Base-by-base conservation (phyloP, 2,329 filamentous ascomycete species). In the Peltaster fructicola region DNA sequence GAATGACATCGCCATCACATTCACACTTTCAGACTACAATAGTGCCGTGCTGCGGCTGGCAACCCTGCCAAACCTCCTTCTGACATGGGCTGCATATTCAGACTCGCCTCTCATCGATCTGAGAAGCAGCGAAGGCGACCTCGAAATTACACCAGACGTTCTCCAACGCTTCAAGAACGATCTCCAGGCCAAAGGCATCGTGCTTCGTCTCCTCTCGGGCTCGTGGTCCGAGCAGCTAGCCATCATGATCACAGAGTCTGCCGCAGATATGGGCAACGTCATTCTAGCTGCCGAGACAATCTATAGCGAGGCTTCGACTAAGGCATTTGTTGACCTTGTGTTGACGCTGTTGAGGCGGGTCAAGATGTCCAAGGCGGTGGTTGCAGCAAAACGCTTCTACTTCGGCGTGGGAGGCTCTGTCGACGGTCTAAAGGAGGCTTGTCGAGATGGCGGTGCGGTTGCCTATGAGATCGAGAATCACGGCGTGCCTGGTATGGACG, bases 381-480 rank as follows among this genome's bases (percentile, higher is more conserved):
- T 85, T 4, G 78, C 66, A 3, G 79, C 79, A 1, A 88, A 88
- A 54, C 66, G 68, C 35, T 61, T 84, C 7, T 88, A 88, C 50
- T 88, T 88, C 50, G 79, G 79, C 3, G 79, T 88, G 4, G 79
- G 79, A 0, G 79, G 79, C 0, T 82, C 77, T 11, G 62, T 88
- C 12, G 74, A 81, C 45, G 77, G 78, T 35, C 80, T 88, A 38
- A 52, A 57, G 29, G 48, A 51, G 23, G 53, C 52, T 24, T 57
- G 53, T 35, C 41, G 47, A 13, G 45, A 45, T 20, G 41, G 40
- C 15, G 54, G 55, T 4, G 53, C 51, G 12, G 56, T 61, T 14
- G 57, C 52, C 8, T 52, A 51, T 29, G 58, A 63, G 37, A 48
- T 60, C 24, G 58, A 60, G 26, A 59, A 60, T 32, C 42, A 47